phyloP scores from a whole-genome alignment of 2,329 filamentous ascomycete species.

The Aspergillus tamarii region DNA sequence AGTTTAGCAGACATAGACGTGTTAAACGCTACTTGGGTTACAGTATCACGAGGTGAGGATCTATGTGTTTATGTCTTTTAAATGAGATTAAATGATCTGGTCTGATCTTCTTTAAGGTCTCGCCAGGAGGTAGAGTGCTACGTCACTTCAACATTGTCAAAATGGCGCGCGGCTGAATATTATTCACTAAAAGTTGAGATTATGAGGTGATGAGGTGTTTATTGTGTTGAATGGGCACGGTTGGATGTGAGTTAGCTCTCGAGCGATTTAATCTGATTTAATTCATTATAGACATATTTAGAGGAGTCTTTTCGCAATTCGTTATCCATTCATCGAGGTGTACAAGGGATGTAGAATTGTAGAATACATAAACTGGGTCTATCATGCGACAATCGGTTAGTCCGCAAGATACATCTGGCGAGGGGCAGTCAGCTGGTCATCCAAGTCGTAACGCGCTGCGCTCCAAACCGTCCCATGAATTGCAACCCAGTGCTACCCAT shows the following conservation, averaged over 20 bases:
- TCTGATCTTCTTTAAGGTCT: background rate
- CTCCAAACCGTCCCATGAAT: constrained; percentile 83
- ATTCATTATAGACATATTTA: background rate
- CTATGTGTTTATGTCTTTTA: background rate
- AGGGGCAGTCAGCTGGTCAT: constrained; percentile 66
- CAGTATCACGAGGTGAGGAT: background rate
- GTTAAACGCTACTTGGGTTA: background rate
- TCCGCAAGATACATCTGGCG: background rate
- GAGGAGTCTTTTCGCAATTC: background rate
- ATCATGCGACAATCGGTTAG: background rate
- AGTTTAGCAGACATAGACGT: background rate
- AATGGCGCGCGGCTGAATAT: background rate
- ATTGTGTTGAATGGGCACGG: too few relatives aligned
- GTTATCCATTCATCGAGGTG: background rate
- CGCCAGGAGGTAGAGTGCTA: background rate
- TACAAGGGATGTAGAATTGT: constrained; percentile 1
- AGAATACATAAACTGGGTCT: background rate
- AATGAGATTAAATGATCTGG: background rate
- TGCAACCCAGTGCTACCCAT: constrained; percentile 91
- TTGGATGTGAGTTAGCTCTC: too few relatives aligned
- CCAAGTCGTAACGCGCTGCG: constrained; percentile 83
- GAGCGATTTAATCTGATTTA: background rate
- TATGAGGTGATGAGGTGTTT: background rate
- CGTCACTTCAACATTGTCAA: background rate
- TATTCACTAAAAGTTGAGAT: background rate